Evolutionary conservation across 176 grass and related monocot species (phyloP).

Genomic region (Elymus sibiricus): DNA sequence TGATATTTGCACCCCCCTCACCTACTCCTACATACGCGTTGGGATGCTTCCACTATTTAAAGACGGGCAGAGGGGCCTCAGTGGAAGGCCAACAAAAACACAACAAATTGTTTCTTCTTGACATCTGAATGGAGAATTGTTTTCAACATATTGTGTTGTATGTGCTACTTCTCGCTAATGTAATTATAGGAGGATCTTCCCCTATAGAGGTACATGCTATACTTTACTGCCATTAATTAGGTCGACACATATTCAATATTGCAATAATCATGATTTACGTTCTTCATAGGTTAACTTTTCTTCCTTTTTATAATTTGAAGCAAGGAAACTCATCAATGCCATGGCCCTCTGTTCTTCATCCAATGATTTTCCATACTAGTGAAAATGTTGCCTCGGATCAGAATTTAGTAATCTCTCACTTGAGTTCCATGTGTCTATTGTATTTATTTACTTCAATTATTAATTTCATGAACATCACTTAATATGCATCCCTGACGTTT

Average conservation of each 20-base stretch:
- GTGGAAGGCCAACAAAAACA: too few relatives aligned
- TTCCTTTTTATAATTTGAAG: neutral
- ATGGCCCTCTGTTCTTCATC: neutral
- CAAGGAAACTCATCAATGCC: neutral
- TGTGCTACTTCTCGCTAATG: neutral
- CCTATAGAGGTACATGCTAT: neutral
- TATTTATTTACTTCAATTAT: neutral
- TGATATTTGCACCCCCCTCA: too few relatives aligned
- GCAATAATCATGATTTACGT: neutral
- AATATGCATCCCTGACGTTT: neutral
- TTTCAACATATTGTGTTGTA: neutral
- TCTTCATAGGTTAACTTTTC: neutral
- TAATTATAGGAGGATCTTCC: neutral
- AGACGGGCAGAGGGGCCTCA: too few relatives aligned
- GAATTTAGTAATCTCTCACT: neutral
- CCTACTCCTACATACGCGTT: too few relatives aligned
- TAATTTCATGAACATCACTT: neutral
- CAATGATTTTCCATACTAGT: neutral
- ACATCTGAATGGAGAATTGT: neutral
- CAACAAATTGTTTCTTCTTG: too few relatives aligned
- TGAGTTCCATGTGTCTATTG: neutral
- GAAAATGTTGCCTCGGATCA: neutral
- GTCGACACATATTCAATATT: neutral
- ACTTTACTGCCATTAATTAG: neutral
- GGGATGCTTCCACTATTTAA: too few relatives aligned